phyloP scores from a whole-genome alignment of 257 asterid species.

The Henckelia pumila region DNA sequence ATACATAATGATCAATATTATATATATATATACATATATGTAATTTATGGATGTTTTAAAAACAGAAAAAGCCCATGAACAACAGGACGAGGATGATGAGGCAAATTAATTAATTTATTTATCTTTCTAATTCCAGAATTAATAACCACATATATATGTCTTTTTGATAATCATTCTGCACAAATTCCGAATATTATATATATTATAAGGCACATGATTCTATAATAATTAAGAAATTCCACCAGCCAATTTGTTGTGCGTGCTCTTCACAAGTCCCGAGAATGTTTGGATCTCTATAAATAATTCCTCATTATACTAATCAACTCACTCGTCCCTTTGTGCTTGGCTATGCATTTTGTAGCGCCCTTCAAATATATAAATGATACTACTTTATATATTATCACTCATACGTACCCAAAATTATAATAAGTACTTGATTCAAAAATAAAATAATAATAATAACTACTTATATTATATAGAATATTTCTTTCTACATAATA shows the following conservation, averaged over 20 bases:
- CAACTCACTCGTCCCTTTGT: constrained; percentile 38
- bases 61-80: too few relatives aligned
- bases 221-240: constrained; percentile 26
- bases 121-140: not conserved
- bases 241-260: constrained; percentile 42
- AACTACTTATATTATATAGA: too few relatives aligned
- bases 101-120: too few relatives aligned
- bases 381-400: too few relatives aligned
- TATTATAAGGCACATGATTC: constrained; percentile 29
- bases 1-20: too few relatives aligned
- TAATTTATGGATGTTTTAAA: too few relatives aligned
- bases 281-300: constrained; percentile 50
- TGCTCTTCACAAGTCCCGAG: constrained; percentile 61
- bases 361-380: constrained; percentile 25
- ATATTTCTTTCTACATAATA: too few relatives aligned
- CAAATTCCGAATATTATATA: not conserved
- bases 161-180: not conserved
- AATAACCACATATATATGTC: not conserved
- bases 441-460: too few relatives aligned
- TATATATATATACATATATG: too few relatives aligned
- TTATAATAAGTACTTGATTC: too few relatives aligned
- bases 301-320: constrained; percentile 25
- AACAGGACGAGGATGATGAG: too few relatives aligned
- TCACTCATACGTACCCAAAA: too few relatives aligned
- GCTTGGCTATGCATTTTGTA: constrained; percentile 38